Conservation (phyloP, 768 basidiomycete genomes). For the Tylopilus rubrobrunneus region DNA sequence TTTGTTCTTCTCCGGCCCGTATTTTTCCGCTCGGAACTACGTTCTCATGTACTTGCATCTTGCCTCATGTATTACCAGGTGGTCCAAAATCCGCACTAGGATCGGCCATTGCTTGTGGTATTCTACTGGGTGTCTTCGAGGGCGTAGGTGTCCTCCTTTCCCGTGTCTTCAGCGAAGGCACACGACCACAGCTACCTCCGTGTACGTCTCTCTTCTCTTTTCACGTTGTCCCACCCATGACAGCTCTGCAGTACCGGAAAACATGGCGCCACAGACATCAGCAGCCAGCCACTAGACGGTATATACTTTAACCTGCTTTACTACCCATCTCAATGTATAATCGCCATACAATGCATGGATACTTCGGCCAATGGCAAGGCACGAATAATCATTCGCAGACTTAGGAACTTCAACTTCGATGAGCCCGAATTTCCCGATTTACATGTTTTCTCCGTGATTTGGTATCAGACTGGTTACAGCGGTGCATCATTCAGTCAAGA, state of each 20-base stretch:
- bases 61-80: slow-evolving; percentile 45
- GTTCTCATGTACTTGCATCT: not conserved
- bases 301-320: slow-evolving; percentile 27
- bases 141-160: slow-evolving; percentile 92
- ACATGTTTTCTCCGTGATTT: slow-evolving; percentile 2
- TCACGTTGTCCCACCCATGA: slow-evolving; percentile 5
- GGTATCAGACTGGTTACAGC: slow-evolving; percentile 6
- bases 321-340: slow-evolving; percentile 37
- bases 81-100: slow-evolving; percentile 88
- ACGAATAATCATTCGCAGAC: slow-evolving; percentile 4
- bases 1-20: not conserved
- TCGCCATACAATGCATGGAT: slow-evolving; percentile 34
- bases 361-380: slow-evolving; percentile 26
- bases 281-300: slow-evolving; percentile 50
- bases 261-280: slow-evolving; percentile 49
- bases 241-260: slow-evolving; percentile 44
- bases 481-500: slow-evolving; percentile 3
- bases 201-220: slow-evolving; percentile 43
- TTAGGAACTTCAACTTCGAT: not conserved
- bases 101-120: slow-evolving; percentile 95
- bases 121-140: slow-evolving; percentile 90
- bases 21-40: not conserved
- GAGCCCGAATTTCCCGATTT: not conserved
- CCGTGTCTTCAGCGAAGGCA: slow-evolving; percentile 81
- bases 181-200: slow-evolving; percentile 76